A percentile compares a stretch with the other conserved stretches of the same genome.
Conservation (phyloP, 2,329 filamentous ascomycete species). For the Colletotrichum gloeosporioides region DNA sequence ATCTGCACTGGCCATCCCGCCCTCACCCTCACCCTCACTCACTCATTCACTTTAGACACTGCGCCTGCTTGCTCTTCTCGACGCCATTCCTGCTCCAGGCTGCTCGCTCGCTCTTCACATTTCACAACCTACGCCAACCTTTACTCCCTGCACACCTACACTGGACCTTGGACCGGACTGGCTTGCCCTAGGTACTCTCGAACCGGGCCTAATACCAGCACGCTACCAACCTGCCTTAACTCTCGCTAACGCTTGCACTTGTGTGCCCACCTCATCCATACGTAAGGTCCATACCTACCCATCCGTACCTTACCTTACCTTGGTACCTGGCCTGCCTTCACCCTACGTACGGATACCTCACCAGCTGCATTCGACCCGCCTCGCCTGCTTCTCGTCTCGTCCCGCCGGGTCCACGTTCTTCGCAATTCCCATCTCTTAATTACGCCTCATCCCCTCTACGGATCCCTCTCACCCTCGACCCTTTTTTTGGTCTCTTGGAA, state of each 20-base stretch:
- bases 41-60: not conserved
- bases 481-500: not conserved
- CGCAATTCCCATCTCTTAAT: constrained; percentile 1
- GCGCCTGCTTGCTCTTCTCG: not conserved
- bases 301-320: not conserved
- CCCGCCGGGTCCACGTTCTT: not conserved
- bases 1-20: not conserved
- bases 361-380: not conserved
- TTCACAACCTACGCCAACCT: not conserved
- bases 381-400: not conserved
- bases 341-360: not conserved
- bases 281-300: not conserved
- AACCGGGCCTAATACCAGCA: not conserved
- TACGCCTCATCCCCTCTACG: not conserved
- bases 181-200: not conserved
- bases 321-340: not conserved
- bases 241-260: not conserved
- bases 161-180: not conserved
- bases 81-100: not conserved
- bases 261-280: not conserved
- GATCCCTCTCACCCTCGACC: not conserved
- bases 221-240: not conserved
- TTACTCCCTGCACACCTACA: not conserved
- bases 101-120: not conserved
- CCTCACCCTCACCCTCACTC: not conserved